These are phyloP conservation scores for Nemania bipapillata DNA, from an alignment of 2,329 filamentous ascomycete genomes.

Conservation along the genomic window DNA sequence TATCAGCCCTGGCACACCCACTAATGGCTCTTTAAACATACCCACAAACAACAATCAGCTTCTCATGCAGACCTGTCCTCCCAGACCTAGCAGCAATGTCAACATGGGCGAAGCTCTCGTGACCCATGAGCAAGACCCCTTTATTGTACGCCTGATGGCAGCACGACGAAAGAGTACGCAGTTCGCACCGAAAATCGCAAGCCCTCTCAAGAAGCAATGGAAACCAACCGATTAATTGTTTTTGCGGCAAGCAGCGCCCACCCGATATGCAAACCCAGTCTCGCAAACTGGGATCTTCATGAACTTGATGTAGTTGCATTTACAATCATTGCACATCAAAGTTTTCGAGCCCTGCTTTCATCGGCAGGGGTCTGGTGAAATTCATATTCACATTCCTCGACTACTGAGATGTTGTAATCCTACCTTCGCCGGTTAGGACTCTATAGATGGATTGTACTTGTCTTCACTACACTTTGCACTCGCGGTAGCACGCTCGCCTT, in stretches of 20 bases:
- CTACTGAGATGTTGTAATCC: slow-evolving; percentile 26
- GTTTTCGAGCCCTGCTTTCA: slow-evolving; percentile 22
- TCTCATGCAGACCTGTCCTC: slow-evolving; percentile 65
- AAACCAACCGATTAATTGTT: slow-evolving; percentile 43
- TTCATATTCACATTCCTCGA: slow-evolving; percentile 9
- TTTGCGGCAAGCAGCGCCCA: slow-evolving; percentile 10
- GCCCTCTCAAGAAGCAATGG: slow-evolving; percentile 73
- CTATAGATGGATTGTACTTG: slow-evolving; percentile 18
- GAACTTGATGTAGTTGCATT: slow-evolving; percentile 20
- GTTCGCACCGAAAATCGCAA: slow-evolving; percentile 79
- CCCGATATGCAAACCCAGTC: slow-evolving; percentile 19
- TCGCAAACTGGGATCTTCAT: slow-evolving; percentile 9
- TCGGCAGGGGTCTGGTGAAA: slow-evolving; percentile 18
- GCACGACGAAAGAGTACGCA: slow-evolving; percentile 81
- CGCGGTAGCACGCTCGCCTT: slow-evolving; percentile 6
- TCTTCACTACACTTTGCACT: slow-evolving; percentile 20
- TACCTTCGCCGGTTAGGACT: slow-evolving; percentile 28
- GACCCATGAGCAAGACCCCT: slow-evolving; percentile 64
- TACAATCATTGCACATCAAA: slow-evolving; percentile 26
- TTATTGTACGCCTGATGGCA: slow-evolving; percentile 73
- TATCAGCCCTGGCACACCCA: slow-evolving; percentile 60
- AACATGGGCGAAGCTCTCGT: slow-evolving; percentile 60
- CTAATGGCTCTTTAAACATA: slow-evolving; percentile 50
- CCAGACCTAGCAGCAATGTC: slow-evolving; percentile 56
- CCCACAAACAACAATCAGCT: slow-evolving; percentile 54